Conservation (phyloP, 257 asterid genomes). For the Eucommia ulmoides region DNA sequence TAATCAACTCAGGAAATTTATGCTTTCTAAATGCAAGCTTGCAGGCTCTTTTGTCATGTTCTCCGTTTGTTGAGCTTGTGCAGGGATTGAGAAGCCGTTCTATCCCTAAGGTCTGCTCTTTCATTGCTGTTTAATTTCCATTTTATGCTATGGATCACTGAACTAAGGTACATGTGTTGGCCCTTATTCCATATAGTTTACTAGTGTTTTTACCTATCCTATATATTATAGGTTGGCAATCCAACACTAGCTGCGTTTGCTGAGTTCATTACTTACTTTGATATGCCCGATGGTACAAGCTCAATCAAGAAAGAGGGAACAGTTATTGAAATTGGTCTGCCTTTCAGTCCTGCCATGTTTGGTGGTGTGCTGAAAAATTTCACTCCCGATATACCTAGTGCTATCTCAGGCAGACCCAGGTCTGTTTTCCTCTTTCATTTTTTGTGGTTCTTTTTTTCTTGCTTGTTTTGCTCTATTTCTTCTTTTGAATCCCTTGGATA, state of each 20-base stretch:
- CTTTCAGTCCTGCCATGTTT: slow-evolving; percentile 68
- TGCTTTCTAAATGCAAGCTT: slow-evolving; percentile 92
- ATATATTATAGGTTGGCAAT: slow-evolving; percentile 40
- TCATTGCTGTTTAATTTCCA: neutral
- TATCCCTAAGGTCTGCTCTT: slow-evolving; percentile 50
- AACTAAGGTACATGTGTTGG: neutral
- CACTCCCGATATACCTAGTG: slow-evolving; percentile 64
- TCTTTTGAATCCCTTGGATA: slow-evolving; percentile 3
- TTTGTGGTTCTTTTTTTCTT: slow-evolving; percentile 4
- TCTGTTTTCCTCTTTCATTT: slow-evolving; percentile 14
- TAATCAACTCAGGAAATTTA: slow-evolving; percentile 76
- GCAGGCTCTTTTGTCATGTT: slow-evolving; percentile 86
- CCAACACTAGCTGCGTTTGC: slow-evolving; percentile 74
- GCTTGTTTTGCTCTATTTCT: neutral
- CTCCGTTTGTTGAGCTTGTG: slow-evolving; percentile 72
- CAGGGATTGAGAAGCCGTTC: slow-evolving; percentile 37
- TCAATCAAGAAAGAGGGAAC: slow-evolving; percentile 36
- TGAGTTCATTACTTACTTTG: slow-evolving; percentile 58
- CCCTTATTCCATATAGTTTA: neutral
- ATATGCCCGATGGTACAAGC: slow-evolving; percentile 35
- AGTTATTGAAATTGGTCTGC: slow-evolving; percentile 46
- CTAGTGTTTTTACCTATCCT: slow-evolving; percentile 2
- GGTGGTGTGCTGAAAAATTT: slow-evolving; percentile 61
- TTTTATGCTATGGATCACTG: neutral
- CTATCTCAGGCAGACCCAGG: slow-evolving; percentile 68